phyloP scores from a whole-genome alignment of 2,329 filamentous ascomycete genomes.

The Phaeosphaeriaceae sp. region DNA sequence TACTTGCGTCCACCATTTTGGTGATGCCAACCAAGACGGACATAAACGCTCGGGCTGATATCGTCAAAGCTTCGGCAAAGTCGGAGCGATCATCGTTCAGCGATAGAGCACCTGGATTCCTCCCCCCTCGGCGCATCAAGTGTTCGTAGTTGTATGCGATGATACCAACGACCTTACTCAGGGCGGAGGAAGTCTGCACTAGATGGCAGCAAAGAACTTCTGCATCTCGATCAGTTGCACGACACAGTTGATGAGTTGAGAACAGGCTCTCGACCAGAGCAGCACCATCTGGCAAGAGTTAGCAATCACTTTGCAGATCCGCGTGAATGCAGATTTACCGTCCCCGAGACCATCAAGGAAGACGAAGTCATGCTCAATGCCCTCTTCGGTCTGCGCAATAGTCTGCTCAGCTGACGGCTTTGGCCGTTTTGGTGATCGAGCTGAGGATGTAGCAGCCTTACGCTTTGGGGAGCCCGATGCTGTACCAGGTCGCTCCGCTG shows the following conservation, averaged over 20 bases:
- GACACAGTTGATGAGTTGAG: conserved; percentile 36
- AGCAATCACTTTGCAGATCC: conserved; percentile 1
- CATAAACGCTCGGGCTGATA: conserved; percentile 40
- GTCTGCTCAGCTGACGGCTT: conserved; percentile 19
- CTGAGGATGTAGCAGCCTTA: conserved; percentile 19
- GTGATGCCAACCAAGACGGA: conserved; percentile 40
- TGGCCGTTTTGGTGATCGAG: conserved; percentile 20
- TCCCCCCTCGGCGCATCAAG: conserved; percentile 17
- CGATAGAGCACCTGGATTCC: conserved; percentile 12
- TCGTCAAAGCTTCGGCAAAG: conserved; percentile 32
- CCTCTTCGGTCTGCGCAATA: conserved; percentile 21
- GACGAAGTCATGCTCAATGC: conserved; percentile 34
- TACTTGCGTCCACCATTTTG: conserved; percentile 22
- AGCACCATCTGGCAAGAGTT: conserved; percentile 23
- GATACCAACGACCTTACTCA: conserved; percentile 32
- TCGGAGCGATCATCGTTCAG: conserved; percentile 35
- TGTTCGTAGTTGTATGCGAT: conserved; percentile 28
- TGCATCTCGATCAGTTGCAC: conserved; percentile 16
- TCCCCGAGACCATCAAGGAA: conserved; percentile 35
- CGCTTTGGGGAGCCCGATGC: conserved; percentile 23
- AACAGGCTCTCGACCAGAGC: conserved; percentile 38
- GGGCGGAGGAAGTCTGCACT: conserved; percentile 25
- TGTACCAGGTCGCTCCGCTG: conserved; percentile 1
- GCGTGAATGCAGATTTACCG: conserved; percentile 15
- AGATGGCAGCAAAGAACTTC: conserved; percentile 35